phyloP scores from a whole-genome alignment of 495 filamentous ascomycete species.

The Aspergillus haitiensis region DNA sequence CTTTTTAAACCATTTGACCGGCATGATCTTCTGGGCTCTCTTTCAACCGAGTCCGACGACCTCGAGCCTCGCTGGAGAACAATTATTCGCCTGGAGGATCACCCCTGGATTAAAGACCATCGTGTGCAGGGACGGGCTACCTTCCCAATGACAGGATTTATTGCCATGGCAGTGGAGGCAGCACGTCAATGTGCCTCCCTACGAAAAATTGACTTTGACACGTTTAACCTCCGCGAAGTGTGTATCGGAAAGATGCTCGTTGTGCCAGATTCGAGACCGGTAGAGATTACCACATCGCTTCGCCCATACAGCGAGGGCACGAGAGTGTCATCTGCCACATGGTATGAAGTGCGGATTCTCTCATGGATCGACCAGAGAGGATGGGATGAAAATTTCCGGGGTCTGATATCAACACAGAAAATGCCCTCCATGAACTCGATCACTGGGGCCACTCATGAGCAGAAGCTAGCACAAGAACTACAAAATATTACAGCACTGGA shows the following conservation, averaged over 20 bases:
- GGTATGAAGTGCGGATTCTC: neutral
- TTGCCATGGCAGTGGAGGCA: slow-evolving; percentile 59
- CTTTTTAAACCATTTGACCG: neutral
- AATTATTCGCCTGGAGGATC: slow-evolving; percentile 11
- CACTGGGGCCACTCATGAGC: neutral
- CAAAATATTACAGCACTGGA: neutral
- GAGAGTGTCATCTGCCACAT: neutral
- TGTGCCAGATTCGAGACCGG: neutral
- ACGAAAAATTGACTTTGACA: slow-evolving; percentile 24
- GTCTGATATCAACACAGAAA: neutral
- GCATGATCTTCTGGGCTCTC: slow-evolving; percentile 7
- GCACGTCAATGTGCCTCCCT: slow-evolving; percentile 15
- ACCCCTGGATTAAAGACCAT: slow-evolving; percentile 36
- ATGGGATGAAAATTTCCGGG: slow-evolving; percentile 2
- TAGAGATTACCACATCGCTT: neutral
- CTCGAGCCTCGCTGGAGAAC: neutral
- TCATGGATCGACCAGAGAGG: neutral
- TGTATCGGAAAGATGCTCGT: slow-evolving; percentile 35
- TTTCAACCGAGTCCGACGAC: neutral
- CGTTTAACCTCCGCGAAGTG: slow-evolving; percentile 31
- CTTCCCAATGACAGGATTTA: slow-evolving; percentile 56
- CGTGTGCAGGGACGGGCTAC: slow-evolving; percentile 34
- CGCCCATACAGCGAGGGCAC: neutral
- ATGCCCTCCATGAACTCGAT: neutral
- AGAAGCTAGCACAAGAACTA: neutral